Evolutionary conservation across 2,329 filamentous ascomycete species (phyloP), one percentile per base, ranked within the genome.

Genomic region (Albophoma yamanashiensis): DNA sequence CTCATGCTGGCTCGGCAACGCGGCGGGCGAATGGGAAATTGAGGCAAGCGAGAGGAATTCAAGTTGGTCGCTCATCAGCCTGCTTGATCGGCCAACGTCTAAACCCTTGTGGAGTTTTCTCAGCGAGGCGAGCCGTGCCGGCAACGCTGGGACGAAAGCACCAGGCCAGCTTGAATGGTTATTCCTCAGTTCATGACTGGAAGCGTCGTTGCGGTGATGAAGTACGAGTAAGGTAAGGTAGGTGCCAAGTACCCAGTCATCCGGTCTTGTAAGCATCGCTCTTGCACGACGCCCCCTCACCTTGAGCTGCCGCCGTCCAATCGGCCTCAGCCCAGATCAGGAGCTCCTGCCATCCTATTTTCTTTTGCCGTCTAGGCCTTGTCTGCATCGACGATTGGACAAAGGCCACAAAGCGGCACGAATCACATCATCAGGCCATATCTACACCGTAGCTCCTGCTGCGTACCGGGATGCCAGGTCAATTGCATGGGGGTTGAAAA

Each of bases 21-120:
- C 40, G 1, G 42, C 38, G 53, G 38, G 52, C 60, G 57, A 61
- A 61, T 61, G 55, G 60, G 56, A 56, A 50, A 31, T 20, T 36
- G 20, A 50, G 55, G 55, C 45, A 47, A 57, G 53, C 36, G 42
- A 53, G 45, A 27, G 31, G 14, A 12, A 38, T 36, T 36, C n/a
- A 40, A 20, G 36, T 31, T 36, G 4, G 50, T 36, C 4, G 27
- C 50, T 36, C 27, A 20, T 34, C 27, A 15, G 6, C 17, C 20
- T 22, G 11, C 39, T 50, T 39, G 45, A 42, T 42, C 39, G 34
- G 56, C 56, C 36, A 45, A 11, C 39, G 11, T 36, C 12, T 9
- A 14, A 15, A 25, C 8, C 5, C 17, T 34, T 27, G 47, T 27
- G 47, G 31, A 27, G 6, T 20, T 42, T 42, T 17, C 22, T 31